These are phyloP conservation scores for Thraustotheca clavata DNA, from an alignment of 352 stramenopile genomes.

Conservation along the genomic window DNA sequence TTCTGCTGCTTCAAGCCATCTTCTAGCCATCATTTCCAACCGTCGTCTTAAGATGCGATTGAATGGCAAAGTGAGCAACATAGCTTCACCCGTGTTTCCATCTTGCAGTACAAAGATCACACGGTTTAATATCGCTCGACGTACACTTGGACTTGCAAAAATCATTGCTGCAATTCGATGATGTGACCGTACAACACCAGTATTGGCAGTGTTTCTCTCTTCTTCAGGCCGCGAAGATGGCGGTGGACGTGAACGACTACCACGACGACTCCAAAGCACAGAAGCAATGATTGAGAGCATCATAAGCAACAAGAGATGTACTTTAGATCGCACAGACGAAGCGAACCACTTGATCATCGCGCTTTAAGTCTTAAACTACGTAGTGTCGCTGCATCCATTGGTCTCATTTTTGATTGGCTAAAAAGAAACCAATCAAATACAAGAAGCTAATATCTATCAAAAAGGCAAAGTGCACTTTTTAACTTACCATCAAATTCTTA, in stretches of 20 bases:
- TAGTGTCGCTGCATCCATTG: constrained; percentile 2
- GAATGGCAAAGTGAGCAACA: background rate
- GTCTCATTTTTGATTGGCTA: background rate
- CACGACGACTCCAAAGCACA: background rate
- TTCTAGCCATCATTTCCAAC: background rate
- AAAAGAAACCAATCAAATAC: background rate
- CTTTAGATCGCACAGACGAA: background rate
- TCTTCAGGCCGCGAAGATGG: background rate
- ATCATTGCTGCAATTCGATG: constrained; percentile 1
- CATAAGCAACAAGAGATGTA: background rate
- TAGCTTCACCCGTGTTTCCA: background rate
- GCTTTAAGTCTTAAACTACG: background rate
- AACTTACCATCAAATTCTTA: no score
- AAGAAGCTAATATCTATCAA: background rate
- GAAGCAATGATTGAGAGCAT: background rate
- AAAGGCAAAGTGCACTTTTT: no score
- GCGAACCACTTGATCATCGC: background rate
- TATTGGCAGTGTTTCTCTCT: background rate
- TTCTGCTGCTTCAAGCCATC: background rate
- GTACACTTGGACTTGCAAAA: background rate
- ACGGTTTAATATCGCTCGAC: background rate
- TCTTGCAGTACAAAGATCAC: constrained; percentile 4
- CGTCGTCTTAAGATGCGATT: background rate
- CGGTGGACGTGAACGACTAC: background rate
- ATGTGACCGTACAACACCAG: background rate